Evolutionary conservation across 768 basidiomycete species (phyloP).

Genomic region (Exidia glandulosa): DNA sequence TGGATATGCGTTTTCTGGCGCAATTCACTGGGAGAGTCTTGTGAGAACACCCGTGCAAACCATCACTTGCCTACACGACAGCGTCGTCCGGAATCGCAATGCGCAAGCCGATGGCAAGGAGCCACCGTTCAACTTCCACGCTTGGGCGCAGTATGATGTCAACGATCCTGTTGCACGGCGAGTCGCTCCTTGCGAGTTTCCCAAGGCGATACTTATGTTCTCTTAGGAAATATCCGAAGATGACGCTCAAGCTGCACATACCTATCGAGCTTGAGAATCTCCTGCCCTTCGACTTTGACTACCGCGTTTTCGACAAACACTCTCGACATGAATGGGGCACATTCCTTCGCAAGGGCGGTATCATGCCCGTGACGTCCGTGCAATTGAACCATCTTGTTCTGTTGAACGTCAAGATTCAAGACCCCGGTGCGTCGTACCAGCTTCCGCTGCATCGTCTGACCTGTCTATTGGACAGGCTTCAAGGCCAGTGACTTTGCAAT

Average conservation of each 20-base stretch:
- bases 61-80: slow-evolving; percentile 48
- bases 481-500: slow-evolving; percentile 94
- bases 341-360: slow-evolving; percentile 83
- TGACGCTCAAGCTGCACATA: slow-evolving; percentile 77
- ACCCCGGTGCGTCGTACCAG: slow-evolving; percentile 50
- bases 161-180: slow-evolving; percentile 46
- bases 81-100: background rate
- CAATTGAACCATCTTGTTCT: slow-evolving; percentile 84
- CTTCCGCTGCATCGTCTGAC: background rate
- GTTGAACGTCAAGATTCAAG: slow-evolving; percentile 82
- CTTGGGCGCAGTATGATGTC: slow-evolving; percentile 70
- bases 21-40: slow-evolving; percentile 85
- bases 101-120: slow-evolving; percentile 67
- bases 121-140: slow-evolving; percentile 89
- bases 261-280: slow-evolving; percentile 94
- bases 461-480: slow-evolving; percentile 44
- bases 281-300: slow-evolving; percentile 86
- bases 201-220: background rate
- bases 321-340: slow-evolving; percentile 90
- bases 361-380: slow-evolving; percentile 94
- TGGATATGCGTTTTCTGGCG: slow-evolving; percentile 86
- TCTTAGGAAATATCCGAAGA: slow-evolving; percentile 69
- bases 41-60: slow-evolving; percentile 55
- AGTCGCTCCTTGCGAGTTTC: slow-evolving; percentile 10
- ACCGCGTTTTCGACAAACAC: slow-evolving; percentile 95